Conservation (phyloP, 192 early-diverging fungal species). For the Gigaspora rosea region DNA sequence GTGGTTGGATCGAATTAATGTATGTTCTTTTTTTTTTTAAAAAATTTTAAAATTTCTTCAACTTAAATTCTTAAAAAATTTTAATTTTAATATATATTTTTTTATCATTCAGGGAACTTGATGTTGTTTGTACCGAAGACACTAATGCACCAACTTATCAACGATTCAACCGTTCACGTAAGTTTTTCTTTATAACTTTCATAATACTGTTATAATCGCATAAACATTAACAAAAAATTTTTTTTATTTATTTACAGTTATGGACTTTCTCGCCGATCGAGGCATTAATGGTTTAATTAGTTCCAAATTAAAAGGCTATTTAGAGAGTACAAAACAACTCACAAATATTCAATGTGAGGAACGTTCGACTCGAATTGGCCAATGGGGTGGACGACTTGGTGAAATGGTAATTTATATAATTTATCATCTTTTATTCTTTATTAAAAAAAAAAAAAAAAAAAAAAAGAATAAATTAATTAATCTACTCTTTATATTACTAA, state of each 20-base stretch:
- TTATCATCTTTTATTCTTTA: not conserved
- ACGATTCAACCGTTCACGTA: no score
- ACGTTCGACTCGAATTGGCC: not conserved
- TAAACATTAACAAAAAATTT: not conserved
- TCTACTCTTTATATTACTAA: not conserved
- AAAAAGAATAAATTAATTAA: not conserved
- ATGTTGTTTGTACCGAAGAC: no score
- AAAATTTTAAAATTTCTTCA: not conserved
- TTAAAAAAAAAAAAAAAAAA: no score
- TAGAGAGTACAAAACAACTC: not conserved
- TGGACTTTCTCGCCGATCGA: not conserved
- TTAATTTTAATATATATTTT: not conserved
- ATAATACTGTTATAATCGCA: not conserved
- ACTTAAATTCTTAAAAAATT: not conserved
- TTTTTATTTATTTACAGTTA: not conserved
- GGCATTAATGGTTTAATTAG: conserved; percentile 1
- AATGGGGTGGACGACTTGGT: conserved; percentile 22
- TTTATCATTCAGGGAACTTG: not conserved
- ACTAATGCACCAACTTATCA: no score
- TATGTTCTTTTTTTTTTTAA: not conserved
- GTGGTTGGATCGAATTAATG: conserved; percentile 31
- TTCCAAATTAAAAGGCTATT: not conserved
- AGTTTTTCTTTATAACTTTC: not conserved
- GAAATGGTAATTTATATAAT: conserved; percentile 17
- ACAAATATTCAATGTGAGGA: not conserved